phyloP scores from a whole-genome alignment of 2,329 filamentous ascomycete genomes.

The Claviceps humidiphila region DNA sequence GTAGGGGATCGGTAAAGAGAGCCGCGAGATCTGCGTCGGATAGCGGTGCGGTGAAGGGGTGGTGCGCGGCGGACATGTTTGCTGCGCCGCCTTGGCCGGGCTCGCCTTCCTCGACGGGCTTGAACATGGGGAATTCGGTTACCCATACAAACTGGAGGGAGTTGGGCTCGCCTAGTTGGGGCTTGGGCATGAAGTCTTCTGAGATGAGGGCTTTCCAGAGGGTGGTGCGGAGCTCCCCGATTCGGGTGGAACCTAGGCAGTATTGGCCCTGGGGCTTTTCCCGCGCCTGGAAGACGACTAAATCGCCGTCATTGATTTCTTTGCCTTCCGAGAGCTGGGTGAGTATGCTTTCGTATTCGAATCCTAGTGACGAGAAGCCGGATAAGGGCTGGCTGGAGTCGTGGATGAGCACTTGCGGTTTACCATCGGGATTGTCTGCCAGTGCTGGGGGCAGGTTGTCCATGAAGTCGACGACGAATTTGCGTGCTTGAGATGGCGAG shows the following conservation, averaged over 20 bases:
- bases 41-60: slow-evolving; percentile 87
- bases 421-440: slow-evolving; percentile 58
- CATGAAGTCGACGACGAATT: slow-evolving; percentile 59
- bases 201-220: slow-evolving; percentile 57
- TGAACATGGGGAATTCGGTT: slow-evolving; percentile 84
- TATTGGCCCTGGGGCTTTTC: slow-evolving; percentile 44
- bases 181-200: slow-evolving; percentile 38
- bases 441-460: slow-evolving; percentile 47
- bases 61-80: slow-evolving; percentile 78
- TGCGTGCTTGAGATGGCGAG: slow-evolving; percentile 37
- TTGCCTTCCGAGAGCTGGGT: slow-evolving; percentile 23
- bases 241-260: slow-evolving; percentile 45
- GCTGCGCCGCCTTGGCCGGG: slow-evolving; percentile 72
- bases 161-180: slow-evolving; percentile 21
- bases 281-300: slow-evolving; percentile 73
- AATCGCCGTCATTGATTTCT: slow-evolving; percentile 47
- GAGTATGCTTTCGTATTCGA: slow-evolving; percentile 46
- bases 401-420: slow-evolving; percentile 64
- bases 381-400: slow-evolving; percentile 61
- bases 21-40: slow-evolving; percentile 58
- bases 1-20: slow-evolving; percentile 57
- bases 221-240: slow-evolving; percentile 61
- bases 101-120: slow-evolving; percentile 46
- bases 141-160: slow-evolving; percentile 70
- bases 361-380: slow-evolving; percentile 64